Evolutionary conservation across 768 basidiomycete genomes (phyloP).

Genomic region (Dioszegia hungarica): DNA sequence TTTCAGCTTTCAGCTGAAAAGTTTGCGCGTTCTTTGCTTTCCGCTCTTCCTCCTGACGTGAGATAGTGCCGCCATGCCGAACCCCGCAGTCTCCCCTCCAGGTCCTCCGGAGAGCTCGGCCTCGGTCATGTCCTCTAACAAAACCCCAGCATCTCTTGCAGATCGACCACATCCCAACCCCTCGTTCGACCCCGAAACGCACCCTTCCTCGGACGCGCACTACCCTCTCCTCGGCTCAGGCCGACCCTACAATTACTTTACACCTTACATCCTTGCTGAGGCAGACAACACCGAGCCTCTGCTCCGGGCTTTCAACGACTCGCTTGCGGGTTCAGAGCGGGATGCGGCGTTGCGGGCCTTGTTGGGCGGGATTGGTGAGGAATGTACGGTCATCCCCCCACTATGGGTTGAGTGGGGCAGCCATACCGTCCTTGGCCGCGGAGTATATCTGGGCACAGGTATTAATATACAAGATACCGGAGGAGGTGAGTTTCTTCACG

Average conservation of each 20-base stretch:
- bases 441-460: background rate
- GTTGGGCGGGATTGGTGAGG: background rate
- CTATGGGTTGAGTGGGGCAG: conserved; percentile 3
- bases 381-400: background rate
- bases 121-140: too few species aligned
- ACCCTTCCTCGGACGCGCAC: background rate
- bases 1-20: too few species aligned
- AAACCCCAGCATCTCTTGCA: background rate
- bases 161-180: background rate
- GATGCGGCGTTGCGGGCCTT: background rate
- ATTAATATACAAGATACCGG: conserved; percentile 6
- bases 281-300: conserved; percentile 4
- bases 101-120: too few species aligned
- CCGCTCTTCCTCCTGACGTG: too few species aligned
- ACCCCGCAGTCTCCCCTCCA: too few species aligned
- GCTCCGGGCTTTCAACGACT: background rate
- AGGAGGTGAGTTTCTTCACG: conserved; percentile 4
- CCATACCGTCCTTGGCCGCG: background rate
- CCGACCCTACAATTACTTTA: conserved; percentile 5
- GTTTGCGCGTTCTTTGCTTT: too few species aligned
- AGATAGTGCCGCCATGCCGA: too few species aligned
- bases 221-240: conserved; percentile 4
- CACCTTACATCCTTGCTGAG: background rate
- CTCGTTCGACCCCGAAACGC: background rate
- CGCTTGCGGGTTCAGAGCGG: background rate